Percentiles rank a stretch among this genome's conserved stretches.
Evolutionary conservation across 163 green algal species (phyloP).

Genomic region (Volvox carteri): DNA sequence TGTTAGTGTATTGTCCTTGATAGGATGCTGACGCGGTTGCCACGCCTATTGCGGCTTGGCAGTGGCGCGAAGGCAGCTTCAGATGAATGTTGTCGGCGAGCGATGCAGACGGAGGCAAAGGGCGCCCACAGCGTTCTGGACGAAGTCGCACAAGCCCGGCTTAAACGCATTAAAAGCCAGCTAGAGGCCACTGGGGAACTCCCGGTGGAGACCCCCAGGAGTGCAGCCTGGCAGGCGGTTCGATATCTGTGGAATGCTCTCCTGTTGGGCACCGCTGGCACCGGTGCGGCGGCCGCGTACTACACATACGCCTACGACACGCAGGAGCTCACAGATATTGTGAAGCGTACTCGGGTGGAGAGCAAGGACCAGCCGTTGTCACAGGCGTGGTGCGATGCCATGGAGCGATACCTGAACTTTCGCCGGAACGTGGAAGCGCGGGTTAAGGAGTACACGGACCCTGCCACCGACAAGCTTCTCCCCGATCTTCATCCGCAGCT

Average conservation of each 20-base stretch:
- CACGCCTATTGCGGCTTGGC: constrained; percentile 1
- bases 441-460: constrained; percentile 87
- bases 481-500: constrained; percentile 87
- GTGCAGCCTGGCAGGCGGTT: background rate
- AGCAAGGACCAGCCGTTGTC: constrained; percentile 61
- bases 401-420: constrained; percentile 77
- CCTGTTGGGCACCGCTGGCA: constrained; percentile 14
- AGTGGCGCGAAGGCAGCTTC: background rate
- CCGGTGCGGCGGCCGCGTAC: constrained; percentile 67
- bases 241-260: constrained; percentile 17
- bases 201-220: constrained; percentile 5
- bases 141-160: constrained; percentile 58
- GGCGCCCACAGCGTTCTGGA: constrained; percentile 51
- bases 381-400: constrained; percentile 68
- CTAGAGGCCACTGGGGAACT: constrained; percentile 41
- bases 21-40: constrained; percentile 31
- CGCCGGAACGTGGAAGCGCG: constrained; percentile 68
- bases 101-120: constrained; percentile 26
- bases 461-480: constrained; percentile 93
- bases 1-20: background rate
- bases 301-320: constrained; percentile 78
- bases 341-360: constrained; percentile 57
- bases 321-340: constrained; percentile 66
- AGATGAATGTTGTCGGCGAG: constrained; percentile 6
- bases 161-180: constrained; percentile 56